Base-by-base conservation (phyloP, 2,329 filamentous ascomycete species). In the Pseudocercospora ulei region DNA sequence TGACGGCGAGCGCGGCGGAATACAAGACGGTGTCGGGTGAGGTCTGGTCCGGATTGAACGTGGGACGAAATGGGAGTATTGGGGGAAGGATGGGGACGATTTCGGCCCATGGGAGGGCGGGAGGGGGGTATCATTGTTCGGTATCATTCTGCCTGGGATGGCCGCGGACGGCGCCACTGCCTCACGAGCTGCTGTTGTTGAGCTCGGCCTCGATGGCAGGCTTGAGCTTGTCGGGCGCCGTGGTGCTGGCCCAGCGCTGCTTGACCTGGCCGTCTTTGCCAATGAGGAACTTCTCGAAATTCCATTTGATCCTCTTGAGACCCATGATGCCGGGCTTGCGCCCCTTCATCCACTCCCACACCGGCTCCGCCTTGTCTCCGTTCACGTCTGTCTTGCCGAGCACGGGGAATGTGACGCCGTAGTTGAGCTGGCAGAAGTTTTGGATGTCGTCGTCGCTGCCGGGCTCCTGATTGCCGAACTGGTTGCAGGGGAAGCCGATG, bases 231-330 rank as follows among this genome's bases (percentile, higher is more conserved):
- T 88, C 84, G 1, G 90, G 90, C 71, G 87, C 90, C 44, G 82
- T 85, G 11, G 77, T 82, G 63, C 82, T 88, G 20, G 84, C 82
- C 85, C 86, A 98, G 50, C 90, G 71, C 17, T 73, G 73, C 65
- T 82, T 81, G 53, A 96, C 85, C 66, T 80, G 73, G 16, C 90
- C 90, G 63, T 96, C 85, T 46, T 76, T 74, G 44, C 80, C 81
- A 50, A 98, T 70, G 48, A 98, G 68, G 67, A 95, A 98, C 75
- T 98, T 98, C 66, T 98, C 90, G 69, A 96, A 98, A 68, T 98
- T 98, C 90, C 90, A 98, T 80, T 96, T 95, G 56, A 98, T 72
- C 47, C 79, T 66, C 78, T 92, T 88, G 58, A 96, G 62, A 12
- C 90, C 90, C 66, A 96, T 66, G 39, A 95, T 57, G 13, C 90